Evolutionary conservation across 192 early-diverging fungal species (phyloP).

Genomic region (Backusella parvicylindrica): DNA sequence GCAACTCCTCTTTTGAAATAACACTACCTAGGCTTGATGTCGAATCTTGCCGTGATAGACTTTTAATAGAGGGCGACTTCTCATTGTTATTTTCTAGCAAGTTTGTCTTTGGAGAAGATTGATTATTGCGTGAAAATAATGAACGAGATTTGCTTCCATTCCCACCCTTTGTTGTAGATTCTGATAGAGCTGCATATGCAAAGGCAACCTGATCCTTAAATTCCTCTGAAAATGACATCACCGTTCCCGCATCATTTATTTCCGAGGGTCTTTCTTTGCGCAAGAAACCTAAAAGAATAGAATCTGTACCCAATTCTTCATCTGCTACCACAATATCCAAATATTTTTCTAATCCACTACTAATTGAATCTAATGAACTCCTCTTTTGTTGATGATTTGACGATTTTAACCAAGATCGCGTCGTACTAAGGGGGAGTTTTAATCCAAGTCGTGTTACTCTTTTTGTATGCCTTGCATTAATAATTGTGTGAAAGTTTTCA

Average conservation of each 20-base stretch:
- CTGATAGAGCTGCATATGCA: neutral
- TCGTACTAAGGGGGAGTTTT: conserved; percentile 19
- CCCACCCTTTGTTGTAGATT: neutral
- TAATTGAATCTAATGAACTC: neutral
- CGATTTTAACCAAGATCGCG: conserved; percentile 18
- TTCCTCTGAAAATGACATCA: neutral
- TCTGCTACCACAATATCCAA: conserved; percentile 20
- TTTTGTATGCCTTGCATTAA: conserved; percentile 15
- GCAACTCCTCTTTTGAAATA: neutral
- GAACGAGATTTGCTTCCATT: neutral
- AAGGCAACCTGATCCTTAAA: neutral
- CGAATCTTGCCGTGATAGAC: neutral
- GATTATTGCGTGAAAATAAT: neutral
- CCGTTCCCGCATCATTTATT: neutral
- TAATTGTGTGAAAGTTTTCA: conserved; percentile 22
- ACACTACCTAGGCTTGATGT: neutral
- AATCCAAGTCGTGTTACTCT: conserved; percentile 15
- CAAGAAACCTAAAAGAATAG: conserved; percentile 19
- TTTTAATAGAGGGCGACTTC: neutral
- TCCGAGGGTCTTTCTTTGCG: conserved; percentile 22
- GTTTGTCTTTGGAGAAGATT: neutral
- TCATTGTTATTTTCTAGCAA: neutral
- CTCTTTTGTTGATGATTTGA: neutral
- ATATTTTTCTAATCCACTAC: conserved; percentile 18
- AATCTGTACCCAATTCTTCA: conserved; percentile 20